Percentiles rank a stretch among this genome's conserved stretches.
These are phyloP conservation scores for Vigna reflexopilosa DNA, from an alignment of 306 rosid species.

Conservation along the genomic window DNA sequence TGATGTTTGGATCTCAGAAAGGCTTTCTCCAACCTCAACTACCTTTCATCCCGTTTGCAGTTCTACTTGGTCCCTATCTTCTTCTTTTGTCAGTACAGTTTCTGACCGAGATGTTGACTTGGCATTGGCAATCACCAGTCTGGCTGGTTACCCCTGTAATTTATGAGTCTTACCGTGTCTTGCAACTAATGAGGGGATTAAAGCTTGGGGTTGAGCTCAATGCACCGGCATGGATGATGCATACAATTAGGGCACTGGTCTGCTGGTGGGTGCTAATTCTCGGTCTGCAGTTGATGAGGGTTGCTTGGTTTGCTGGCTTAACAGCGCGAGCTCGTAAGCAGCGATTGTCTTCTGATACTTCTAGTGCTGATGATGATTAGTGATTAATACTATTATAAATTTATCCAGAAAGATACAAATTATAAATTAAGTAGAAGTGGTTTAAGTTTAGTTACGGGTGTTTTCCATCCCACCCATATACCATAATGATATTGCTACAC, in stretches of 20 bases:
- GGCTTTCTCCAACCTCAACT: slow-evolving; percentile 76
- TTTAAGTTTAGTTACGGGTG: slow-evolving; percentile 17
- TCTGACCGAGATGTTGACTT: slow-evolving; percentile 84
- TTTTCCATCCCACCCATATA: slow-evolving; percentile 18
- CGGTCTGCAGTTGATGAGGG: slow-evolving; percentile 95
- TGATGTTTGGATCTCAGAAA: slow-evolving; percentile 71
- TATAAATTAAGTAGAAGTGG: slow-evolving; percentile 23
- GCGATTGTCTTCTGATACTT: slow-evolving; percentile 44
- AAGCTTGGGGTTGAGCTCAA: slow-evolving; percentile 79
- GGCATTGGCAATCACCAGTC: slow-evolving; percentile 97
- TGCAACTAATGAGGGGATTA: slow-evolving; percentile 95
- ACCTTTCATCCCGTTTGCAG: slow-evolving; percentile 66
- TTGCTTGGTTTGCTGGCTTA: slow-evolving; percentile 93
- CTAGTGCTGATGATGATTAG: slow-evolving; percentile 37
- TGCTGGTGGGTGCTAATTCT: slow-evolving; percentile 95
- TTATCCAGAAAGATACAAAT: slow-evolving; percentile 27
- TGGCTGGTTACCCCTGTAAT: slow-evolving; percentile 94
- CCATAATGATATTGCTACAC: slow-evolving; percentile 31
- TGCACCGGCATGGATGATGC: slow-evolving; percentile 84
- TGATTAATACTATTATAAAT: slow-evolving; percentile 18
- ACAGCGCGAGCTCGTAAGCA: slow-evolving; percentile 51
- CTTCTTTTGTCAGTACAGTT: slow-evolving; percentile 79
- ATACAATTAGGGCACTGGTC: slow-evolving; percentile 77
- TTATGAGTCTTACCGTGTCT: slow-evolving; percentile 79
- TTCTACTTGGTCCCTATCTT: slow-evolving; percentile 81